Conservation (phyloP, 805 yeast genomes). For the Wickerhamiella spandovensis region DNA sequence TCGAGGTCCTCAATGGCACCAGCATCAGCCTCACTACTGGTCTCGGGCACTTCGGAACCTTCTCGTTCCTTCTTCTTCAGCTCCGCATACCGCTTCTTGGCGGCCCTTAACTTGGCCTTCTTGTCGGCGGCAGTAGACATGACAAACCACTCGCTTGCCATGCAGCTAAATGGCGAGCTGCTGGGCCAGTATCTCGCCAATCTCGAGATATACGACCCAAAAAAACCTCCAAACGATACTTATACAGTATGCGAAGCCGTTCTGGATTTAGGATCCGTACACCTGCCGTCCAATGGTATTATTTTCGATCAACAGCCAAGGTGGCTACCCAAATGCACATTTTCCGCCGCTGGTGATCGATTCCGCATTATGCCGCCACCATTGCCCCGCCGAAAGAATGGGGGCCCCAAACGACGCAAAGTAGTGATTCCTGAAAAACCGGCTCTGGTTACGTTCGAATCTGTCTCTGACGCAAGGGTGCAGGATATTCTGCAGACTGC, state of each 20-base stretch:
- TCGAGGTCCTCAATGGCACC: not conserved
- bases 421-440: not conserved
- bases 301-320: not conserved
- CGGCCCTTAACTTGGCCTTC: constrained; percentile 52
- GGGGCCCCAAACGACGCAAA: not conserved
- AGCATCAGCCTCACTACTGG: not conserved
- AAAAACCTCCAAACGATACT: not conserved
- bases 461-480: not conserved
- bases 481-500: not conserved
- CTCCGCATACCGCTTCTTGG: constrained; percentile 60
- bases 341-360: not conserved
- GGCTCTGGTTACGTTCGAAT: not conserved
- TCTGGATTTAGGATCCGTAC: not conserved
- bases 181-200: not conserved
- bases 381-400: not conserved
- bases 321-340: not conserved
- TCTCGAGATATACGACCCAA: not conserved
- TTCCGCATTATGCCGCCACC: not conserved
- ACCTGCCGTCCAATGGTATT: not conserved
- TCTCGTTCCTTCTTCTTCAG: constrained; percentile 31
- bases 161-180: not conserved
- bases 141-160: not conserved
- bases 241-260: not conserved
- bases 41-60: constrained; percentile 1
- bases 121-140: not conserved